Evolutionary conservation across 441 rosid species (phyloP).

Genomic region (Croton laevigatus): DNA sequence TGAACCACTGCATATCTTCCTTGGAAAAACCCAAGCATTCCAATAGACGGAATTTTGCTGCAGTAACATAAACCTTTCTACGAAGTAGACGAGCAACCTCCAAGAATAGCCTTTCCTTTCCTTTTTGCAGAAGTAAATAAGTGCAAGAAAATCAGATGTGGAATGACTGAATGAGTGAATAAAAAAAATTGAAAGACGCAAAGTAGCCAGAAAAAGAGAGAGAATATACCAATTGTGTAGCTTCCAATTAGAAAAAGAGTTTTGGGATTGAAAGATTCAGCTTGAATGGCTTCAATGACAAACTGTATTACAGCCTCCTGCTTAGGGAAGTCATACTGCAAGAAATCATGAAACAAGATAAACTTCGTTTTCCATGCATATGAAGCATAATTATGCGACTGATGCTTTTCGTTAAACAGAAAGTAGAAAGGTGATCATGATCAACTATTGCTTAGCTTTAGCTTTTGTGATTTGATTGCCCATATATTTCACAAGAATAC

Average conservation of each 20-base stretch:
- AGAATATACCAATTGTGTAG: slow-evolving; percentile 75
- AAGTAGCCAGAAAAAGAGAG: slow-evolving; percentile 5
- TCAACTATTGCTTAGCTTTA: not conserved
- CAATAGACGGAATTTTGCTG: slow-evolving; percentile 61
- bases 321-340: slow-evolving; percentile 94
- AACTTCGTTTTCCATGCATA: not conserved
- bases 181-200: not conserved
- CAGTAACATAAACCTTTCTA: slow-evolving; percentile 63
- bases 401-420: not conserved
- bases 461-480: not conserved
- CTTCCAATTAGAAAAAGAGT: slow-evolving; percentile 91
- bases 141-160: not conserved
- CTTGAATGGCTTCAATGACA: slow-evolving; percentile 94
- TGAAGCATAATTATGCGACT: not conserved
- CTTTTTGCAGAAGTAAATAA: slow-evolving; percentile 30
- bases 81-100: slow-evolving; percentile 82
- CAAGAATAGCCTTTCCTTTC: slow-evolving; percentile 92
- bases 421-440: not conserved
- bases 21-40: slow-evolving; percentile 73
- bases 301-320: slow-evolving; percentile 92
- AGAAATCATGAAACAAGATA: slow-evolving; percentile 19
- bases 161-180: not conserved
- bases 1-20: slow-evolving; percentile 91
- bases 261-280: slow-evolving; percentile 84
- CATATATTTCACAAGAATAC: not conserved